Evolutionary conservation across 108 stramenopile species (phyloP), one percentile per base, ranked within the genome.

Genomic region (Conticribra guillardii): DNA sequence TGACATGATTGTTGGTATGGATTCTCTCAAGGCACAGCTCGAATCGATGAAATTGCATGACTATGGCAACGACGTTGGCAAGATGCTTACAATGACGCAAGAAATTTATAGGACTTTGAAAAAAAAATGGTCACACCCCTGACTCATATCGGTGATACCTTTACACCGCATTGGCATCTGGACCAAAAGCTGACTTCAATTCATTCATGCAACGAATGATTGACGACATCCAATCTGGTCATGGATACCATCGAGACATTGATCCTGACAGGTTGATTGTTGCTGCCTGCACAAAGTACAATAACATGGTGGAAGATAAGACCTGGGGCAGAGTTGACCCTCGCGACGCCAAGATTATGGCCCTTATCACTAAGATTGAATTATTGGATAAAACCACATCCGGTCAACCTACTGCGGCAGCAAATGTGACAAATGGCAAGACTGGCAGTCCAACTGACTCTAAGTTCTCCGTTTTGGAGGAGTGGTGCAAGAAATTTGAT

Each of bases 131-230:
- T 2, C 27, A 46, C n/a, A 4, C n/a, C 18, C 46, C 21, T 32
- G 50, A 64, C 3, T 47, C 50, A 1, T 32, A 18, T 33, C 50
- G 63, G 19, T 27, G 50, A 2, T 46, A 64, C 19, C 7, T 27
- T 2, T 52, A 47, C 4, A 32, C 49, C 3, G 27, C 50, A n/a
- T 46, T 64, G 15, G 9, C 4, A 15, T 51, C 63, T 31, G 63
- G 63, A 14, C 50, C 48, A 15, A 52, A 64, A 31, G 63, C 63
- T 14, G 21, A 31, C 3, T 64, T 64, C 50, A 64, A 64, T 46
- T n/a, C 37, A 24, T 47, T 62, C 24, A 62, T 62, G 15, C 23
- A 47, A 4, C 2, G n/a, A 3, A 47, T 62, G 1, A 14, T 44
- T 2, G 23, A 14, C 3, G 63, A 64, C 9, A 24, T 64, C 8